Evolutionary conservation across 208 protist genomes (phyloP), one percentile per base, ranked within the genome.

Genomic region (Acanthamoeba lenticulata): DNA sequence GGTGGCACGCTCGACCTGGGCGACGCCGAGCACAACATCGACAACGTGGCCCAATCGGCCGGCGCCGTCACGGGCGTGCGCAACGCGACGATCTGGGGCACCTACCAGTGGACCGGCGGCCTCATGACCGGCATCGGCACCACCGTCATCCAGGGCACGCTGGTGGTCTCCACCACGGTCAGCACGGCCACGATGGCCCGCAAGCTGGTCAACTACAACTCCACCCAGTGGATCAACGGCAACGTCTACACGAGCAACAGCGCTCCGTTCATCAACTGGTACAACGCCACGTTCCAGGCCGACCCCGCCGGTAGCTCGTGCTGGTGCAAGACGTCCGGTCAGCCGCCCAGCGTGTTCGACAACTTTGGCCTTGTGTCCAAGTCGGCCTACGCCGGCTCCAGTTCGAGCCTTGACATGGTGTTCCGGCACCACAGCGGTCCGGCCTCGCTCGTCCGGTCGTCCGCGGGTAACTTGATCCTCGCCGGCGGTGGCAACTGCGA

Each of bases 281-380:
- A 92, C 86, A 92, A 92, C 55, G 86, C 86, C 86, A 92, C 86
- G 29, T 92, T 92, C 86, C 38, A 36, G 40, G 86, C 65, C 57
- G 65, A 92, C 40, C 47, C 83, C 36, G 9, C 13, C 29, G 13
- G 34, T 15, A 15, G 19, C 11, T 11, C 2, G 52, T 86, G 77
- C 77, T 86, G n/a, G n/a, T 72, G 34, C 86, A 92, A 34, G 32
- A 36, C 86, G 4, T 7, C 27, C 27, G 86, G 86, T 17, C 67
- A 74, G 52, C n/a, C 86, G 86, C 86, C 36, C 57, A 52, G 57
- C 60, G 86, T 72, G 86, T 92, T 92, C 34, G 40, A 52, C 86
- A 92, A 92, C 60, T 74, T 21, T 24, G 86, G 86, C 27, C 45
- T 72, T 3, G 86, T 92, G 40, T 29, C n/a, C 86, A 92, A 92